Base-by-base conservation (phyloP, 75 land plant species). In the Isoetes taiwanensis region DNA sequence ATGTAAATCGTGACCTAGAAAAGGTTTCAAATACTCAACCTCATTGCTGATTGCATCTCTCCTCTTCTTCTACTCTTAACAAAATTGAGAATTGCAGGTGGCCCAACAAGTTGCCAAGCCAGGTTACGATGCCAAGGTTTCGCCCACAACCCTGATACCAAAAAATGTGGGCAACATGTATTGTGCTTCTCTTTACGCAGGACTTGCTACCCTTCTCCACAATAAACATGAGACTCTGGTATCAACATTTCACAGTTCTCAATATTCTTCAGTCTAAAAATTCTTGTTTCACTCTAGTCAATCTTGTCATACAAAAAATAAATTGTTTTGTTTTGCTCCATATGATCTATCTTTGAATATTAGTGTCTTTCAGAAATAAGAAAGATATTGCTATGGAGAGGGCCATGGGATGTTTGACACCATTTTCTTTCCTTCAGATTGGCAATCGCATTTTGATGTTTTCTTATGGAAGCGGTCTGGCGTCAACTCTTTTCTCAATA, bases 111-210 rank as follows among this genome's bases (percentile, higher is more conserved):
- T 81, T 26, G 81, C 81, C 14, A 93, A 93, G 78, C 77, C 64
- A 54, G 64, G 79, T 9, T 84, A 88, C 71, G 81, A 84, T 56
- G 65, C 57, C 27, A 94, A 94, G 72, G 86, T 94, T n/a, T 83
- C 66, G 41, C 90, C 99, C 43, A 52, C 84, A 30, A 82, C 96
- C 35, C 59, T 94, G 57, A 30, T 94, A 17, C 96, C 99, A 32
- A 94, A 94, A 63, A 83, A 81, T 78, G 79, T 94, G 58, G 99
- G 99, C 31, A 94, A 94, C 74, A 88, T 84, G 90, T 94, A 84
- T 72, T 89, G 96, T 57, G 99, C 99, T 42, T 83, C 99, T 46
- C 69, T 94, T 28, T 93, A 93, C 59, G 89, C 95, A 16, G 98
- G 83, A 61, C 73, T 87, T 62, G 84, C 75, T 20, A 81, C 99